A percentile compares a stretch with the other conserved stretches of the same genome.
Evolutionary conservation across 225 moss, liverwort and hornwort genomes (phyloP).

Genomic region (Marchantia polymorpha): DNA sequence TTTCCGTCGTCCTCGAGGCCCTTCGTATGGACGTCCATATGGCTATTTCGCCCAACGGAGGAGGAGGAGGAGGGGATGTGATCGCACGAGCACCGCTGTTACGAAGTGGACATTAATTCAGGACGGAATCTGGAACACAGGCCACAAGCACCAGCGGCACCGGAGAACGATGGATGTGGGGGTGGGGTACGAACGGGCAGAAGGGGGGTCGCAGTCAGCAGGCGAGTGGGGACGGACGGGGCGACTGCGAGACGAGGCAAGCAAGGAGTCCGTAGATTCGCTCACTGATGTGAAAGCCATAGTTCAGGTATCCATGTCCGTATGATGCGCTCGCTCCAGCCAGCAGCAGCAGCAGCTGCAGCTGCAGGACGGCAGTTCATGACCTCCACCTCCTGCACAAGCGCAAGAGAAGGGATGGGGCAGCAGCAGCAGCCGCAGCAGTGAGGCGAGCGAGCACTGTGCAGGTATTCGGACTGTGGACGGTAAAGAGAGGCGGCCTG

Average conservation of each 20-base stretch:
- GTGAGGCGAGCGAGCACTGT: neutral
- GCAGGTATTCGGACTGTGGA: slow-evolving; percentile 1
- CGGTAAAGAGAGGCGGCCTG: neutral
- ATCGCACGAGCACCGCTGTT: neutral
- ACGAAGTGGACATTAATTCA: neutral
- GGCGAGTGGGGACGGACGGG: neutral
- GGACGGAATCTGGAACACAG: neutral
- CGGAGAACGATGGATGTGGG: neutral
- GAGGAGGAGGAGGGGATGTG: neutral
- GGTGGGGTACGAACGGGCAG: neutral
- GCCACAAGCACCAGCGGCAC: neutral
- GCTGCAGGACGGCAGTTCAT: slow-evolving; percentile 2
- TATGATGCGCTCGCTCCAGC: slow-evolving; percentile 13
- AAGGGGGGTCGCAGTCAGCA: neutral
- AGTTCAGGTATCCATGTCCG: slow-evolving; percentile 2
- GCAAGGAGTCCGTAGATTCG: slow-evolving; percentile 4
- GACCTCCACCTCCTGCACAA: slow-evolving; percentile 1
- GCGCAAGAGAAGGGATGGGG: neutral
- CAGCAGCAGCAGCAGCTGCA: neutral
- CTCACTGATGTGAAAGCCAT: neutral
- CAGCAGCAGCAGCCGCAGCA: no score
- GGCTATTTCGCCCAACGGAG: neutral
- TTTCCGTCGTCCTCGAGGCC: neutral
- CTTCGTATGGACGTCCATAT: neutral
- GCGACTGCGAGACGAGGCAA: neutral